Evolutionary conservation across 2,329 filamentous ascomycete species (phyloP).

Genomic region (Annulohypoxylon truncatum): DNA sequence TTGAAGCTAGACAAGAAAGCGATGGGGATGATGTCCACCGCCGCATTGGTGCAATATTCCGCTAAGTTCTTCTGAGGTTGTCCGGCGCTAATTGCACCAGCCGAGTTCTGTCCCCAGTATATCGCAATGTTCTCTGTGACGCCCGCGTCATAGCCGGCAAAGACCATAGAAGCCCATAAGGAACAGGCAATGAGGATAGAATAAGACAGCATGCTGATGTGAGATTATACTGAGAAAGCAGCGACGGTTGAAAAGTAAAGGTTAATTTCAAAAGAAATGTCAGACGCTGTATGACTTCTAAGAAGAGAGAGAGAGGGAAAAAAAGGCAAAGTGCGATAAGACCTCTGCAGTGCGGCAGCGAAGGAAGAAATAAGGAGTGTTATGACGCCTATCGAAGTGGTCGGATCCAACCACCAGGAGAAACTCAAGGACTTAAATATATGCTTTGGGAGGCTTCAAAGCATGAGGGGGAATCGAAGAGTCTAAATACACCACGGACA

Average conservation of each 20-base stretch:
- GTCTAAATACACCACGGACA: slow-evolving; percentile 4
- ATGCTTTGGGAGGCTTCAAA: slow-evolving; percentile 9
- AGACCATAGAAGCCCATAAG: slow-evolving; percentile 32
- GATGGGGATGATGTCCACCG: slow-evolving; percentile 66
- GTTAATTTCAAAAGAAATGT: neutral
- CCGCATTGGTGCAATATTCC: slow-evolving; percentile 66
- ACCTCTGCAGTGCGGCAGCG: neutral
- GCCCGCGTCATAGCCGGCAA: slow-evolving; percentile 57
- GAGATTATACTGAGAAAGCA: neutral
- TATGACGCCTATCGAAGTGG: neutral
- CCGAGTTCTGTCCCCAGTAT: slow-evolving; percentile 67
- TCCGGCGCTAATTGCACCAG: slow-evolving; percentile 52
- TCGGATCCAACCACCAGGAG: neutral
- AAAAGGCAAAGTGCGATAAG: neutral
- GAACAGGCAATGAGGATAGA: slow-evolving; percentile 1
- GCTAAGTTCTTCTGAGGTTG: slow-evolving; percentile 64
- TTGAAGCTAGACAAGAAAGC: slow-evolving; percentile 70
- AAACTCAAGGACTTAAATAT: slow-evolving; percentile 15
- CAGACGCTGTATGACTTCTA: neutral
- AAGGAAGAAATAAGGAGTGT: slow-evolving; percentile 10
- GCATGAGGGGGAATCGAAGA: neutral
- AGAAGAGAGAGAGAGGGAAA: neutral
- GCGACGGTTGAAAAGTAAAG: neutral
- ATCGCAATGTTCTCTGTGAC: slow-evolving; percentile 60
- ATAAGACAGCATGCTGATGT: slow-evolving; percentile 11